Evolutionary conservation across 257 asterid genomes (phyloP), one percentile per base, ranked within the genome.

Genomic region (Plantago elongata): DNA sequence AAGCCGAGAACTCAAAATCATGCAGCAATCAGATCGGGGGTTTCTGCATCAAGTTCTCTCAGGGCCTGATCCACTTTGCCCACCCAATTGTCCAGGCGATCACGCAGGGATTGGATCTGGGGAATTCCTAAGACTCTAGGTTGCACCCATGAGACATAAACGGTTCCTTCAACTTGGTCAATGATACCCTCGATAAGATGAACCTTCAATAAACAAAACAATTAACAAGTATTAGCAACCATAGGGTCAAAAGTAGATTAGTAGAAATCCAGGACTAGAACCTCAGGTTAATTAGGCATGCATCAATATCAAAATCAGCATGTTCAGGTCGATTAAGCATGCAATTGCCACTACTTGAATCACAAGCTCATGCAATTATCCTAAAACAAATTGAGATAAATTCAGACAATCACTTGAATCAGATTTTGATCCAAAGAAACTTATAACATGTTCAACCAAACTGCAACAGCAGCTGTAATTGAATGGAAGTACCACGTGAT

Each of bases 71-170:
- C 92, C 46, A 93, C 97, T 77, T 93, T 93, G 29, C 69, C 97
- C 63, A 85, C 83, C 99, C 97, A 93, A 49, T 66, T 80, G 58
- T 82, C 94, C 64, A 89, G 83, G 54, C 96, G 78, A 63, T 83
- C 95, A 9, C 91, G 82, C 82, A 93, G 70, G 1, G 99, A 83
- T 77, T 79, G 80, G 81, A 93, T 74, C 77, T 93, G 99, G 48
- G 90, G 65, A 58, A 85, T 81, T 11, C 97, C 96, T 69, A 93
- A 51, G 46, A 93, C 99, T 78, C 99, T 77, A 22, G 99, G 99
- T 74, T 93, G 97, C 69, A 89, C 97, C 99, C 97, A 89, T 0
- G 97, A 85, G 42, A 89, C 96, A 34, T 86, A 84, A 55, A 89
- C 91, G 0, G 95, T 84, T 72, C 95, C 96, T 63, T 92, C 96